phyloP scores from a whole-genome alignment of 1,284 basidiomycete species.

The Apiotrichum laibachii region DNA sequence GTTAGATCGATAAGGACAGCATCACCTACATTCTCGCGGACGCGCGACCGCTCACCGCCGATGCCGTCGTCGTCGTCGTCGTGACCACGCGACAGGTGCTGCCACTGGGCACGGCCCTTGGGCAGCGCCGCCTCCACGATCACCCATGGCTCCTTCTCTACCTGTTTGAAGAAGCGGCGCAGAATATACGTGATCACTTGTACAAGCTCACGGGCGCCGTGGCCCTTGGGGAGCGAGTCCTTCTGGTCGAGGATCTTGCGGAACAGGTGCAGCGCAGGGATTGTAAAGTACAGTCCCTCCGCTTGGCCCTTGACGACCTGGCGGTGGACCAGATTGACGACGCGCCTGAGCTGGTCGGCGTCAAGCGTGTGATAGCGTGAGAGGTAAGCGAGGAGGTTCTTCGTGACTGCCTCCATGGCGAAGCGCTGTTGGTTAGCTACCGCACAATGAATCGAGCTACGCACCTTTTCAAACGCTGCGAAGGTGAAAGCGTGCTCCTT shows the following conservation, averaged over 20 bases:
- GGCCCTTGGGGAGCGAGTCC: conserved; percentile 68
- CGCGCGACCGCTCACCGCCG: conserved; percentile 51
- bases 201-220: conserved; percentile 76
- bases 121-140: conserved; percentile 86
- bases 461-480: conserved; percentile 77
- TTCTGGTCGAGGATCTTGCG: conserved; percentile 74
- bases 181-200: conserved; percentile 78
- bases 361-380: conserved; percentile 75
- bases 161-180: conserved; percentile 85
- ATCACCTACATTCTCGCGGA: conserved; percentile 46
- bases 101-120: conserved; percentile 81
- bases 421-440: conserved; percentile 62
- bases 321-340: conserved; percentile 80
- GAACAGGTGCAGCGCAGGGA: conserved; percentile 79
- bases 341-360: conserved; percentile 77
- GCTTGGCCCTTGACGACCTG: conserved; percentile 84
- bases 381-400: conserved; percentile 76
- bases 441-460: conserved; percentile 32
- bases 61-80: conserved; percentile 52
- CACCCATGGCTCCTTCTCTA: conserved; percentile 74
- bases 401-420: conserved; percentile 74
- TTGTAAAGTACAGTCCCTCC: conserved; percentile 89
- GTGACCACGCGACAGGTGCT: conserved; percentile 66
- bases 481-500: conserved; percentile 86
- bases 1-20: conserved; percentile 2